These are phyloP conservation scores for Pythium plurisporium DNA, from an alignment of 352 stramenopile genomes.

Conservation along the genomic window DNA sequence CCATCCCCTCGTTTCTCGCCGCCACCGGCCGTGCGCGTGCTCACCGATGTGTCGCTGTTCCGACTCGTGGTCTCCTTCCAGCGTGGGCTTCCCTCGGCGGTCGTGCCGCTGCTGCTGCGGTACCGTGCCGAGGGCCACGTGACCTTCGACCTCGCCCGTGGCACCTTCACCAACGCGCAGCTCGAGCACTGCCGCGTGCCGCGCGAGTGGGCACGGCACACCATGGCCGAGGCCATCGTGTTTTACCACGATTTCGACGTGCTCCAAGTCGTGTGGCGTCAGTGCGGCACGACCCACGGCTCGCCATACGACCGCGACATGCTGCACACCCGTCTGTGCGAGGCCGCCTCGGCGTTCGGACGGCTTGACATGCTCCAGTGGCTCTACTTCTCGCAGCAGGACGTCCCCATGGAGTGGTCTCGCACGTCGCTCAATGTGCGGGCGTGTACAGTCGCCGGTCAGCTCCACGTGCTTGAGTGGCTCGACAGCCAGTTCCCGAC, in stretches of 20 bases:
- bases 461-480: slow-evolving; percentile 11
- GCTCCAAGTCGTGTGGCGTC: background rate
- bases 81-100: background rate
- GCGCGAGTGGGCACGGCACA: slow-evolving; percentile 1
- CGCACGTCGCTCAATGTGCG: slow-evolving; percentile 9
- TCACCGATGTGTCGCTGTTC: background rate
- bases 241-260: slow-evolving; percentile 4
- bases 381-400: slow-evolving; percentile 2
- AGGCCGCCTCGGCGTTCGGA: slow-evolving; percentile 1
- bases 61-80: background rate
- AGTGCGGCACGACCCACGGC: background rate
- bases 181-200: background rate
- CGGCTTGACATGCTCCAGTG: slow-evolving; percentile 1
- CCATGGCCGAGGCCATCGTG: slow-evolving; percentile 3
- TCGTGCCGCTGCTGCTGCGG: background rate
- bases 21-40: background rate
- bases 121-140: slow-evolving; percentile 9
- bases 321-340: background rate
- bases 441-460: background rate
- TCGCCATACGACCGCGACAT: background rate
- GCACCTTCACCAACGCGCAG: background rate
- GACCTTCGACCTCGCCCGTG: background rate
- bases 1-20: background rate
- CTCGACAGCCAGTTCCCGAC: background rate
- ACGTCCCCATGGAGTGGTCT: background rate